Evolutionary conservation across 2,329 filamentous ascomycete genomes (phyloP), one percentile per base, ranked within the genome.

Genomic region (Clonostachys chloroleuca): DNA sequence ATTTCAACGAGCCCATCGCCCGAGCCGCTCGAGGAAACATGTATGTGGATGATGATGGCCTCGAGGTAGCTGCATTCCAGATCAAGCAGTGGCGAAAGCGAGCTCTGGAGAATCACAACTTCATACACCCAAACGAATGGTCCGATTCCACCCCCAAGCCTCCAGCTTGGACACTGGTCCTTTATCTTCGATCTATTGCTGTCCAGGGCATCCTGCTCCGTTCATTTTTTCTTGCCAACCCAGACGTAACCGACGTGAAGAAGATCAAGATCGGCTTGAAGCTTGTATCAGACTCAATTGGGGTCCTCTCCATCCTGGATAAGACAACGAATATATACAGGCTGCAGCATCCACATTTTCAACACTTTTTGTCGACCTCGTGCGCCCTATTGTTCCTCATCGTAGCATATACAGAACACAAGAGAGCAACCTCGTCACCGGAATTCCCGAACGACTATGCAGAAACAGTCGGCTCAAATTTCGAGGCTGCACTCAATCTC

Each of bases 61-160:
- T 59, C n/a, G 60, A 62, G 9, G 10, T 62, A 4, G 52, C 61
- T 51, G 59, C 52, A 6, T 61, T 62, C 10, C 60, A 62, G 17
- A 53, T 62, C 5, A 54, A 58, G 12, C 57, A 59, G 30, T 60
- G 58, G 58, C 47, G 55, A 2, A 59, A 55, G 18, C 54, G 51
- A 5, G 54, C 54, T 2, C 49, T 61, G 2, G 57, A 50, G 35
- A 16, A 33, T 12, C 40, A 48, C 8, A 44, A 43, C 13, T 14
- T 45, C 20, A 44, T 34, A 10, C 34, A 36, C 12, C 34, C 33
- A 12, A 36, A 20, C 13, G 3, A 24, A 10, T 14, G 24, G 12
- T 35, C 34, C 36, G 16, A 41, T 12, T 12, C 16, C 17, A 16
- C 46, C 6, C 14, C 40, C 6, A n/a, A 18, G 13, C 42, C 39